Evolutionary conservation across 441 rosid species (phyloP).

Genomic region (Aquilaria agallochum): DNA sequence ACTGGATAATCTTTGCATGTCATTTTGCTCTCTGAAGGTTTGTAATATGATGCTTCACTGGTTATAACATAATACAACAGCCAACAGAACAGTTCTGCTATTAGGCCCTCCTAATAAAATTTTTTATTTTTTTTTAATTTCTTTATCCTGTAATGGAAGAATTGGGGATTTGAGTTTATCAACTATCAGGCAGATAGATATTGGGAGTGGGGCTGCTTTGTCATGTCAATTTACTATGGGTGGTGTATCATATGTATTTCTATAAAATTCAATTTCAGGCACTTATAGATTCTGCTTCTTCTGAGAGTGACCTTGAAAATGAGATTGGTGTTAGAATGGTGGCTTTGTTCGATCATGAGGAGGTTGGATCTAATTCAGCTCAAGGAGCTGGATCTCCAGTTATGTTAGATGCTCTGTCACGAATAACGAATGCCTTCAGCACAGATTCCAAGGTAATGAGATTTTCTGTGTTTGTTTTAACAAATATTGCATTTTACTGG

Average conservation of each 20-base stretch:
- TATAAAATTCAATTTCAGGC: conserved; percentile 41
- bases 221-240: background rate
- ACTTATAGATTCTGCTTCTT: conserved; percentile 75
- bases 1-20: conserved; percentile 98
- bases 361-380: conserved; percentile 93
- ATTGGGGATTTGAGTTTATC: conserved; percentile 13
- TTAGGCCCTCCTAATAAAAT: no score
- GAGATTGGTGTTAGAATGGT: conserved; percentile 95
- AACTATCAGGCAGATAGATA: background rate
- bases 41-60: background rate
- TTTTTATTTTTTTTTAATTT: conserved; percentile 6
- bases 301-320: conserved; percentile 58
- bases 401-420: conserved; percentile 91
- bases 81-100: no score
- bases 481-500: no score
- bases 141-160: background rate
- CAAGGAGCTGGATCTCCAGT: conserved; percentile 99
- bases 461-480: conserved; percentile 1
- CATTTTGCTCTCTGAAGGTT: conserved; percentile 93
- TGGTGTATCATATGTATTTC: conserved; percentile 1
- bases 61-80: no score
- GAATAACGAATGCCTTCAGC: conserved; percentile 68
- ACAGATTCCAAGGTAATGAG: conserved; percentile 62
- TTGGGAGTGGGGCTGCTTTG: background rate
- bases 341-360: conserved; percentile 98